Conservation (phyloP, 1,139 yeast genomes). For the Geotrichum fermentans region DNA sequence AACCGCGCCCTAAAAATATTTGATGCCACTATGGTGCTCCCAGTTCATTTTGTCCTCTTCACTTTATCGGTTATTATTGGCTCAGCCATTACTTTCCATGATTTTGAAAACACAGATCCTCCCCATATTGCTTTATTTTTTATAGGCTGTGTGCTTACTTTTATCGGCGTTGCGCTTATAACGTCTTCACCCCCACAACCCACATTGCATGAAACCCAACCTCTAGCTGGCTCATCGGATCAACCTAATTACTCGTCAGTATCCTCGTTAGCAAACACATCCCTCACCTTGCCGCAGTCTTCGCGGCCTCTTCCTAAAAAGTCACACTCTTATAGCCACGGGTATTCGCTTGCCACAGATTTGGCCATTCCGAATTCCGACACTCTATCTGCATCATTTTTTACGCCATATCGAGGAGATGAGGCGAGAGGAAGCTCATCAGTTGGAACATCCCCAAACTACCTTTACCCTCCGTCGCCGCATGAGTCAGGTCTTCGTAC, state of each 20-base stretch:
- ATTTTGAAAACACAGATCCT: slow-evolving; percentile 35
- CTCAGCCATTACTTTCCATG: slow-evolving; percentile 41
- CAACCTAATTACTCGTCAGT: not conserved
- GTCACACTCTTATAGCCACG: slow-evolving; percentile 1
- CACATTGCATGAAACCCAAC: slow-evolving; percentile 1
- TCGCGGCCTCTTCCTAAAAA: slow-evolving; percentile 4
- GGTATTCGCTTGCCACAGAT: not conserved
- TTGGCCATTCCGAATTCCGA: not conserved
- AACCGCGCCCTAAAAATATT: slow-evolving; percentile 39
- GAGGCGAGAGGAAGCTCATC: not conserved
- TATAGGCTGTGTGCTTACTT: slow-evolving; percentile 39
- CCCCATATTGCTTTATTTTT: slow-evolving; percentile 30
- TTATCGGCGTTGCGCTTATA: slow-evolving; percentile 42
- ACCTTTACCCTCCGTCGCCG: not conserved
- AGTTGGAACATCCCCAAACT: not conserved
- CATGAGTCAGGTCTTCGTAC: not conserved
- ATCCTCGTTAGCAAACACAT: not conserved
- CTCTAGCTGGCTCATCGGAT: not conserved
- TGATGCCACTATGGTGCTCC: slow-evolving; percentile 44
- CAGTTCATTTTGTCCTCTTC: slow-evolving; percentile 45
- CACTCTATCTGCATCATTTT: not conserved
- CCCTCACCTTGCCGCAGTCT: not conserved
- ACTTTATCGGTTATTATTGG: slow-evolving; percentile 42
- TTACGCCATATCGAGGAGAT: not conserved
- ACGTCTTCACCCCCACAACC: slow-evolving; percentile 22